Base-by-base conservation (phyloP, 1,284 basidiomycete genomes). In the Microbotryum scabiosae region DNA sequence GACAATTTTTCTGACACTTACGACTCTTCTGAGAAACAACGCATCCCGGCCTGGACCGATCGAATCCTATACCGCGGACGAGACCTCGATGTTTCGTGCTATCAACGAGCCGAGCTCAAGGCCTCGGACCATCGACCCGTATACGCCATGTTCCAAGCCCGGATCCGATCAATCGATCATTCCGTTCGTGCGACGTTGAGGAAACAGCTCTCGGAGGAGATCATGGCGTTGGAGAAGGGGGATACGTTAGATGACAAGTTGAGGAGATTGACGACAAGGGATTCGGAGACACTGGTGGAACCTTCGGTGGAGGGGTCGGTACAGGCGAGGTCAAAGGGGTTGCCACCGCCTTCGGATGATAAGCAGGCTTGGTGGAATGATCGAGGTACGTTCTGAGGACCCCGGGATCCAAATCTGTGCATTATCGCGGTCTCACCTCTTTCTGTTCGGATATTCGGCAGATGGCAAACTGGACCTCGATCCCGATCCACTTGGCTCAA, bases 1-100 rank as follows among this genome's bases (percentile, higher is more conserved):
- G 77, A 79, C 64, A 76, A 79, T 51, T 77, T 78, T 5, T 77
- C 90, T 9, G 86, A 94, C 67, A 79, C 79, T 52, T 99, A 97
- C 74, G 96, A 99, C 74, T 87, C 90, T 4, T 90, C 90, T 66
- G 96, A 98, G 75, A 99, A 98, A 78, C 84, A 87, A 80, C 83
- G 96, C 8, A 87, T 97, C 72, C 96, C 96, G 1, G 90, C 94
- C 9, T 98, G 94, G 93, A 98, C 92, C 70, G 90, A 97, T 77
- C 87, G 92, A n/a, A 84, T 99, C 18, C 75, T 99, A 55, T 96
- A 86, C 78, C 84, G 83, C 64, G 91, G 91, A 10, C 71, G 73
- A 48, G 77, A 79, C 28, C 71, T 74, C 12, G 64, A 70, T 18
- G 64, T 74, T 53, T 69, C 50, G 14, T 57, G 70, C 3, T 82